Conservation (phyloP, 1,139 yeast species). For the Lodderomyces pseudojiufengensis region DNA sequence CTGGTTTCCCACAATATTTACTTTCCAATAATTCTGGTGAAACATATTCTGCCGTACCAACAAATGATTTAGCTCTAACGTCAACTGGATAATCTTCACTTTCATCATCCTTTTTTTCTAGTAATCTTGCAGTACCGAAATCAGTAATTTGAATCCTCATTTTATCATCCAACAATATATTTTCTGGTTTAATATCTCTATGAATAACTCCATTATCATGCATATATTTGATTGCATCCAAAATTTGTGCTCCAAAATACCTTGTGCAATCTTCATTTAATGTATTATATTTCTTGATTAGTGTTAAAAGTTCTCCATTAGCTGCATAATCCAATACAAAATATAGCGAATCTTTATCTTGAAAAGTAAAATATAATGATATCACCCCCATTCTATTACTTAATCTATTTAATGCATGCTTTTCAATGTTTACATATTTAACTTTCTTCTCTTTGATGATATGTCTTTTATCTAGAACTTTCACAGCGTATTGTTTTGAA, state of each 20-base stretch:
- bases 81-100: slow-evolving; percentile 43
- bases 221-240: slow-evolving; percentile 65
- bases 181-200: slow-evolving; percentile 77
- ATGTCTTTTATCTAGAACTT: slow-evolving; percentile 87
- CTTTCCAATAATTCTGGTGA: slow-evolving; percentile 70
- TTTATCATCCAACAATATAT: slow-evolving; percentile 61
- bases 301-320: slow-evolving; percentile 82
- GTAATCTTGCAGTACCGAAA: slow-evolving; percentile 73
- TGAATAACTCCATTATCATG: slow-evolving; percentile 78
- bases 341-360: slow-evolving; percentile 81
- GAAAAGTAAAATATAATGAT: slow-evolving; percentile 86
- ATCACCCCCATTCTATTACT: slow-evolving; percentile 75
- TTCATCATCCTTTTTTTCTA: slow-evolving; percentile 42
- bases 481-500: slow-evolving; percentile 79
- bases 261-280: slow-evolving; percentile 74
- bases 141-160: slow-evolving; percentile 72
- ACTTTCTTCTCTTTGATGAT: slow-evolving; percentile 93
- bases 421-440: slow-evolving; percentile 94
- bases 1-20: slow-evolving; percentile 69
- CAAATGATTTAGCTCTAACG: slow-evolving; percentile 65
- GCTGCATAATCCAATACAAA: slow-evolving; percentile 92
- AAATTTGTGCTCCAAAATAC: slow-evolving; percentile 62
- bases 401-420: slow-evolving; percentile 81
- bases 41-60: slow-evolving; percentile 82
- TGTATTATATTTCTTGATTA: slow-evolving; percentile 74